Evolutionary conservation across 208 protist species (phyloP).

Genomic region (Crithidia fasciculata): DNA sequence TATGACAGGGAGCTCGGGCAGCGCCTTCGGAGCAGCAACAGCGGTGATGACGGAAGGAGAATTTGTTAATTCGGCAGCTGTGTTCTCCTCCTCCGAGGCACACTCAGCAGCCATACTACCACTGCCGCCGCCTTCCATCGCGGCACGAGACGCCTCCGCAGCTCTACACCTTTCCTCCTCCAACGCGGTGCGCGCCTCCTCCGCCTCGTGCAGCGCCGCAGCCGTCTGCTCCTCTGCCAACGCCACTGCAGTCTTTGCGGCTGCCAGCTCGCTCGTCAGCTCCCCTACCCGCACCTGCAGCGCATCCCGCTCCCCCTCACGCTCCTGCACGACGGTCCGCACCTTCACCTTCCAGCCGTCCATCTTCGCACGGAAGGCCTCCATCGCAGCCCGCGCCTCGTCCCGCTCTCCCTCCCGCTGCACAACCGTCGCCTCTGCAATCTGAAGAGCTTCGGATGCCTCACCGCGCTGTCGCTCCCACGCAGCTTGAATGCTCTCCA

Average conservation of each 20-base stretch:
- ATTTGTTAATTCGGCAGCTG: too few species aligned
- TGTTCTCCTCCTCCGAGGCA: too few species aligned
- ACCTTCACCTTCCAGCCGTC: conserved; percentile 34
- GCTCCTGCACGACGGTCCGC: conserved; percentile 27
- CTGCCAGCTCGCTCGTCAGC: not conserved
- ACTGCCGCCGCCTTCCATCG: not conserved
- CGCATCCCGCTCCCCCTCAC: conserved; percentile 25
- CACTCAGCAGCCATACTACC: too few species aligned
- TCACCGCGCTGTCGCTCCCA: too few species aligned
- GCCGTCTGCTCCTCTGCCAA: conserved; percentile 1
- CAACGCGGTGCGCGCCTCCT: not conserved
- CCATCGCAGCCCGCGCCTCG: not conserved
- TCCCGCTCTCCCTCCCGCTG: not conserved
- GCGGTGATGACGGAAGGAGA: too few species aligned
- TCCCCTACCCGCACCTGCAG: conserved; percentile 4
- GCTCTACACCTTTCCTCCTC: not conserved
- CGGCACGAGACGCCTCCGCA: not conserved
- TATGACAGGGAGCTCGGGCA: not conserved
- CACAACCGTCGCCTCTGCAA: too few species aligned
- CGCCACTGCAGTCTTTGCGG: not conserved
- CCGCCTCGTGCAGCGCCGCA: conserved; percentile 2
- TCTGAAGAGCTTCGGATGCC: too few species aligned
- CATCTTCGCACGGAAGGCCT: conserved; percentile 22
- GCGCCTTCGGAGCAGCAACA: too few species aligned
- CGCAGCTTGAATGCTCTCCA: too few species aligned